A percentile compares a stretch with the other conserved stretches of the same genome.
phyloP scores from a whole-genome alignment of 2,329 filamentous ascomycete species.

The Exophiala mesophila region DNA sequence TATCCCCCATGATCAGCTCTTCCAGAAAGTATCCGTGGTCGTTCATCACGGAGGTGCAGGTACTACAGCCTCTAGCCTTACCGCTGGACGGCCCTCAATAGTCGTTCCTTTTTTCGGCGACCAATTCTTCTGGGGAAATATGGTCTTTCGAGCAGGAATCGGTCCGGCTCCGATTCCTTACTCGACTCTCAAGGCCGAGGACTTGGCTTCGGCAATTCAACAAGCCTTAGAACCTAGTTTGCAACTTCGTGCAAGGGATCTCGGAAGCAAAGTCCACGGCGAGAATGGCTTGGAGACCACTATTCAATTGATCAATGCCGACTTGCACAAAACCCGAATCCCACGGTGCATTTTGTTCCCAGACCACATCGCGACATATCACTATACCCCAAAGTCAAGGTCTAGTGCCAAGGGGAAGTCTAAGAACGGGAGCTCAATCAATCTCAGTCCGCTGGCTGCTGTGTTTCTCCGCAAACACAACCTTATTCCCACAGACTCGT shows the following conservation, averaged over 20 bases:
- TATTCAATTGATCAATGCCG: conserved; percentile 62
- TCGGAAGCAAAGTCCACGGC: conserved; percentile 59
- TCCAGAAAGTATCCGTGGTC: conserved; percentile 51
- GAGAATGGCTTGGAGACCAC: conserved; percentile 61
- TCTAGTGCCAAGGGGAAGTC: neutral
- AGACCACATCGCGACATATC: neutral
- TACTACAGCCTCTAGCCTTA: conserved; percentile 47
- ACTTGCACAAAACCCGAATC: conserved; percentile 46
- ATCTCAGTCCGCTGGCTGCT: conserved; percentile 49
- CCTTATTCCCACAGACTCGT: conserved; percentile 49
- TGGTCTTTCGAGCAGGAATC: conserved; percentile 46
- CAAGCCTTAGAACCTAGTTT: conserved; percentile 34
- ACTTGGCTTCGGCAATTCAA: conserved; percentile 43
- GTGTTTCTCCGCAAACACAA: conserved; percentile 53
- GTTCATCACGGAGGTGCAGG: conserved; percentile 58
- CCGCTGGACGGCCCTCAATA: conserved; percentile 47
- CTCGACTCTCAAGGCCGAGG: conserved; percentile 39
- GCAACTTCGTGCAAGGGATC: conserved; percentile 12
- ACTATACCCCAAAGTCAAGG: neutral
- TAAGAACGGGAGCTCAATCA: conserved; percentile 33
- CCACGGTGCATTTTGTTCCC: neutral
- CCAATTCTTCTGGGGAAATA: conserved; percentile 52
- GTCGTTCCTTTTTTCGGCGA: conserved; percentile 57
- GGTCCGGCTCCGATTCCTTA: conserved; percentile 47
- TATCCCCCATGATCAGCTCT: conserved; percentile 56